Evolutionary conservation across 2,329 filamentous ascomycete genomes (phyloP).

Genomic region (Fusarium luffae): DNA sequence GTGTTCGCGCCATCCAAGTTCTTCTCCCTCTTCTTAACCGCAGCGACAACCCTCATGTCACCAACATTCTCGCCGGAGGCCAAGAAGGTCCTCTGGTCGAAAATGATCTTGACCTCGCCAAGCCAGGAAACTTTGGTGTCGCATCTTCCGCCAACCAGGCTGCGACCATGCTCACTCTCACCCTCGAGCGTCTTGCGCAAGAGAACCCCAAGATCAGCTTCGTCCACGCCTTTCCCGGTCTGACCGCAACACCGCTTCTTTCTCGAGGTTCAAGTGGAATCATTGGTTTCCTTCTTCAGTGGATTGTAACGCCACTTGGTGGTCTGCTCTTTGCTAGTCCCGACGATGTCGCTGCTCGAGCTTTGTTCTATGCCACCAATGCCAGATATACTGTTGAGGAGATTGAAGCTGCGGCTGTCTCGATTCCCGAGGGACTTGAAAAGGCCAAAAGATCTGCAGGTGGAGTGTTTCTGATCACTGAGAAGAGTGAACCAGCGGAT

Average conservation of each 20-base stretch:
- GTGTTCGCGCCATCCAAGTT: slow-evolving; percentile 65
- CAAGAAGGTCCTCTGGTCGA: slow-evolving; percentile 59
- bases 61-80: slow-evolving; percentile 61
- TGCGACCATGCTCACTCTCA: slow-evolving; percentile 61
- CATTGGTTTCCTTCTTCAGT: slow-evolving; percentile 16
- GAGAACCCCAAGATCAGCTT: slow-evolving; percentile 55
- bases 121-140: slow-evolving; percentile 49
- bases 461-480: slow-evolving; percentile 28
- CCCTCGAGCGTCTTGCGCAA: slow-evolving; percentile 59
- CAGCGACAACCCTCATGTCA: slow-evolving; percentile 57
- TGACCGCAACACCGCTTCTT: slow-evolving; percentile 39
- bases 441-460: slow-evolving; percentile 4
- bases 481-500: slow-evolving; percentile 27
- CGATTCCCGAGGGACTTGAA: neutral
- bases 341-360: slow-evolving; percentile 37
- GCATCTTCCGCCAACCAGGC: slow-evolving; percentile 56
- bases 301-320: slow-evolving; percentile 27
- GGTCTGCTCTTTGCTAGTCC: slow-evolving; percentile 23
- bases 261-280: slow-evolving; percentile 40
- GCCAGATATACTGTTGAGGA: slow-evolving; percentile 31
- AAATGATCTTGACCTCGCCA: slow-evolving; percentile 58
- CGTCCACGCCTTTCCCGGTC: slow-evolving; percentile 50
- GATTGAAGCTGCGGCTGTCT: neutral
- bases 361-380: slow-evolving; percentile 41
- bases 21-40: slow-evolving; percentile 64